A percentile compares a stretch with the other conserved stretches of the same genome.
Conservation (phyloP, 2,329 filamentous ascomycete species). For the Cordyceps farinosa region DNA sequence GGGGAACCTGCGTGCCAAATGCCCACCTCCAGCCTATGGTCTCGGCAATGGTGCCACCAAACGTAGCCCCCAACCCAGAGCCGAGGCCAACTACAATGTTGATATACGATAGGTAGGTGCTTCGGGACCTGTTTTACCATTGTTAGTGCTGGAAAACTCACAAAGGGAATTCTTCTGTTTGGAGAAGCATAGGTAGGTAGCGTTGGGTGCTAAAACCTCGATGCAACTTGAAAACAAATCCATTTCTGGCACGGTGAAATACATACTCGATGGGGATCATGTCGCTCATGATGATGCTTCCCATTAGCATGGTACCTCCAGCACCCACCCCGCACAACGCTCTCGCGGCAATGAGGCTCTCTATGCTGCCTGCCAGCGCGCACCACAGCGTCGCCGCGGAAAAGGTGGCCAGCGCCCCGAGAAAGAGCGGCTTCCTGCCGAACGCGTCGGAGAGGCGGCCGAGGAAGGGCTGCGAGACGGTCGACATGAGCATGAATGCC, state of each 20-base stretch:
- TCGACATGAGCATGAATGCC: constrained; percentile 71
- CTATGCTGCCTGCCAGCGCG: constrained; percentile 62
- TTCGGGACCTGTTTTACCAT: constrained; percentile 41
- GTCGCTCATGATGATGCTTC: constrained; percentile 68
- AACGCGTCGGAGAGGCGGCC: constrained; percentile 71
- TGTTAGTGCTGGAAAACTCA: neutral
- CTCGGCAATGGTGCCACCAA: constrained; percentile 68
- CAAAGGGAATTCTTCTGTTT: neutral
- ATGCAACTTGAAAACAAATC: neutral
- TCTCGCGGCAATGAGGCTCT: constrained; percentile 48
- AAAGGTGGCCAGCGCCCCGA: constrained; percentile 61
- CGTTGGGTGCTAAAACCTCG: neutral
- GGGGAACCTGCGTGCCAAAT: constrained; percentile 59
- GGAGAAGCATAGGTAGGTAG: neutral
- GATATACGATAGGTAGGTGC: constrained; percentile 68
- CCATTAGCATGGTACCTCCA: constrained; percentile 66
- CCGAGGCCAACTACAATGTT: constrained; percentile 61
- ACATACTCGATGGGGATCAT: constrained; percentile 67
- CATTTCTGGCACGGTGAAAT: constrained; percentile 1
- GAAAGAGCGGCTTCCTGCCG: constrained; percentile 63
- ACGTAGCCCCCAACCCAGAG: constrained; percentile 59
- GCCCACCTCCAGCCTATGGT: constrained; percentile 71
- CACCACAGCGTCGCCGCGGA: constrained; percentile 65
- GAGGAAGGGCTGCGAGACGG: constrained; percentile 70
- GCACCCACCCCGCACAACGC: constrained; percentile 61